Base-by-base conservation (phyloP, 83 land plant species). In the Larix sibirica region DNA sequence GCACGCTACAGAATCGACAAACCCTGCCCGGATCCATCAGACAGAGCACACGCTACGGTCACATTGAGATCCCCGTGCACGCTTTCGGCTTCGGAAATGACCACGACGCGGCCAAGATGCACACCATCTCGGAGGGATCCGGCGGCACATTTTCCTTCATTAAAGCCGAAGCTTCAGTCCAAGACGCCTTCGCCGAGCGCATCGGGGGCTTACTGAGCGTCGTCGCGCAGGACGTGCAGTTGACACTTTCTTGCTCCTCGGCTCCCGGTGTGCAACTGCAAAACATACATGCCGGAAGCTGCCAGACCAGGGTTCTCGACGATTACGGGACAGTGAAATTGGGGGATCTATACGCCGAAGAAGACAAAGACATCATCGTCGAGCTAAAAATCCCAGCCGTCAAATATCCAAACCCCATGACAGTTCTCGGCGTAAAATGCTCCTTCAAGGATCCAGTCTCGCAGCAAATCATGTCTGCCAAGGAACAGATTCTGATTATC, bases 271-370 rank as follows among this genome's bases (percentile, higher is more conserved):
- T 80, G 2, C 87, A 90, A 85, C 70, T 95, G 40, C 8, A 82
- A 20, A 88, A 84, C 62, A 87, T 97, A 47, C 90, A 92, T 64
- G 85, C 95, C 31, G 83, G 88, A 42, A 88, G 86, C 79, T 83
- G 81, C 26, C 88, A 82, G 47, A 84, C 90, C 75, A 62, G 69
- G 28, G 60, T 59, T 6, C 54, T 86, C 7, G 83, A 84, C 9
- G 83, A 83, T 23, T 78, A 74, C 47, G 86, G 84, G 1, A 77
- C 81, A 70, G 81, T 92, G 12, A 87, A 89, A 77, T 38, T 97
- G 18, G 95, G 96, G 3, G 96, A 97, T 73, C 85, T 97, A 21
- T 91, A 92, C 69, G 88, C 96, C n/a, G 92, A 92, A 36, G 98
- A 97, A 79, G 98, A 94, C 84, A 84, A 96, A 69, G 96, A 97